Percentiles rank a stretch among this genome's conserved stretches.
These are phyloP conservation scores for Exidia glandulosa DNA, from an alignment of 768 basidiomycete species.

Conservation along the genomic window DNA sequence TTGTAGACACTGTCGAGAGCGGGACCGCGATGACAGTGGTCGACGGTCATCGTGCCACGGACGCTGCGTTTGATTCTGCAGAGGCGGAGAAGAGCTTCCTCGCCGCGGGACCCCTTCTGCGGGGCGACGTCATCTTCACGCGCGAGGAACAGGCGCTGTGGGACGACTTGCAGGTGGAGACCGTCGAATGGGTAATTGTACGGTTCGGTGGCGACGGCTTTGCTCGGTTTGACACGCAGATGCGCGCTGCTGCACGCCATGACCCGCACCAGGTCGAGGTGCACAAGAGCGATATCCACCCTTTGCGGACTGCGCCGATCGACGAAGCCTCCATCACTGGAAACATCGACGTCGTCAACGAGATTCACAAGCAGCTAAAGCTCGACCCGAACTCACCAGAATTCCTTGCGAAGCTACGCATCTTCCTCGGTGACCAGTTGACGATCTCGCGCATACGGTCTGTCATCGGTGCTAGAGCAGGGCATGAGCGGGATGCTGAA, in stretches of 20 bases:
- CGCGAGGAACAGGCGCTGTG: neutral
- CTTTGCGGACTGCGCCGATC: conserved; percentile 24
- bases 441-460: conserved; percentile 9
- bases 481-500: conserved; percentile 7
- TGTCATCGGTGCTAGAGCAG: conserved; percentile 6
- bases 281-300: conserved; percentile 21
- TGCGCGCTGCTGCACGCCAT: conserved; percentile 5
- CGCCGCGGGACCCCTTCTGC: neutral
- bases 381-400: conserved; percentile 5
- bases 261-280: conserved; percentile 15
- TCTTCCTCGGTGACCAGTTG: conserved; percentile 13
- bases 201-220: conserved; percentile 23
- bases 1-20: conserved; percentile 14
- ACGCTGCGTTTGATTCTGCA: neutral
- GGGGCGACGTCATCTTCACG: neutral
- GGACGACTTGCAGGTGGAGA: neutral
- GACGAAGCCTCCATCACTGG: conserved; percentile 25
- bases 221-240: conserved; percentile 12
- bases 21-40: conserved; percentile 15
- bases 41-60: neutral
- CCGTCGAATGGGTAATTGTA: conserved; percentile 11
- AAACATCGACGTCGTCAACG: conserved; percentile 23
- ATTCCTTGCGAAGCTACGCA: conserved; percentile 4
- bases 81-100: neutral
- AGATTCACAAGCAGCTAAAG: conserved; percentile 17